Base-by-base conservation (phyloP, 2,329 filamentous ascomycete species). In the Scedosporium boydii region DNA sequence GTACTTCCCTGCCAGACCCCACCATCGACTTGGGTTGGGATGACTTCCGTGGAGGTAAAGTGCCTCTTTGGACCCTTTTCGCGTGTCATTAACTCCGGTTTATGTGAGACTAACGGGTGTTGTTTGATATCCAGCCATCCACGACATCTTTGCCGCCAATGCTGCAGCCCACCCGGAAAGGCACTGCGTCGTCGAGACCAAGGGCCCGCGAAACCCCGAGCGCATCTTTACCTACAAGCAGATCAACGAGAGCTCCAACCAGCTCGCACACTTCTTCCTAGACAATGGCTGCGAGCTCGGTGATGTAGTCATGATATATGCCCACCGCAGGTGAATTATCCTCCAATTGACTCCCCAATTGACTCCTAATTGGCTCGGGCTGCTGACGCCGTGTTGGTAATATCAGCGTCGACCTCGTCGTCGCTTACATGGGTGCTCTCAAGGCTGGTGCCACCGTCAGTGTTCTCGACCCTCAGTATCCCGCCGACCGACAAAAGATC, bases 251-350 rank as follows among this genome's bases (percentile, higher is more conserved):
- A 87, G 88, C 0, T 89, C 90, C 34, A 96, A 96, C 72, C 80
- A 85, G 18, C 74, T 97, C 6, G 90, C 91, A 23, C 87, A 96
- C 75, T 84, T 96, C 70, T 81, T 97, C 21, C 83, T 89, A 61
- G 80, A 87, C 59, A 81, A 86, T 69, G 92, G 93, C 63, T 80
- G 91, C 66, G 80, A 86, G 64, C 80, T 86, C 67, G 92, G 91
- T 7, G 92, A 98, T 71, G 92, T 96, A 2, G 91, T 96, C 69
- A 96, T 96, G 90, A 90, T 95, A 66, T 97, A 87, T 71, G 91
- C 91, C 62, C 84, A 96, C 75, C 86, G 93, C 63, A 86, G 86
- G 63, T 62, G 60, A 38, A 87, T 90, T 56, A 38, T 29, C 48
- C 48, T 55, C 48, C 48, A 21, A 9, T 14, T 26, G n/a, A 12